A percentile compares a stretch with the other conserved stretches of the same genome.
Evolutionary conservation across 192 early-diverging fungal species (phyloP).

Genomic region (Kappamyces sp.): DNA sequence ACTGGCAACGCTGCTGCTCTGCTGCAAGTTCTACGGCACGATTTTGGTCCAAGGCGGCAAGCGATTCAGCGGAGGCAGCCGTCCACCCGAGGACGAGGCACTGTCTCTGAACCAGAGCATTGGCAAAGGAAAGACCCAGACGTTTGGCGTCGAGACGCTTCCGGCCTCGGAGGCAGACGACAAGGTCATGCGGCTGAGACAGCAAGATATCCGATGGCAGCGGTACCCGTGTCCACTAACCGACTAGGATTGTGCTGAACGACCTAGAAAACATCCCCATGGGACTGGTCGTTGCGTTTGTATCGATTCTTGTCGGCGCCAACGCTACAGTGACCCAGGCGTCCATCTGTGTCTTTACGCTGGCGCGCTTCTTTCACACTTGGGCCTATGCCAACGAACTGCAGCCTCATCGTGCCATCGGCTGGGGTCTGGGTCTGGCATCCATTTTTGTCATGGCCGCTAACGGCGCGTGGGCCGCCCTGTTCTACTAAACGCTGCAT

Average conservation of each 20-base stretch:
- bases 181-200: background rate
- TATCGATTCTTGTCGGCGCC: constrained; percentile 9
- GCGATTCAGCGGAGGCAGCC: constrained; percentile 18
- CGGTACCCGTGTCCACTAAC: background rate
- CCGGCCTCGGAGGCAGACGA: constrained; percentile 2
- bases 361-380: constrained; percentile 15
- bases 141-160: constrained; percentile 12
- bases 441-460: background rate
- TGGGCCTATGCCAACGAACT: constrained; percentile 17
- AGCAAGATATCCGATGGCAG: constrained; percentile 20
- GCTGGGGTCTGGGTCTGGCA: constrained; percentile 8
- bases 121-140: constrained; percentile 11
- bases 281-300: constrained; percentile 16
- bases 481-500: background rate
- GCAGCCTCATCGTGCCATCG: constrained; percentile 22
- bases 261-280: constrained; percentile 25
- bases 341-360: background rate
- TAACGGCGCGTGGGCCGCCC: background rate
- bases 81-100: constrained; percentile 23
- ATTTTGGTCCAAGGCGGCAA: constrained; percentile 21
- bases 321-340: background rate
- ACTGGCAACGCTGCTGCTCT: too few species aligned
- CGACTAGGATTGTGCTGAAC: constrained; percentile 15
- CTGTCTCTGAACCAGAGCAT: background rate
- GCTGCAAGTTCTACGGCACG: constrained; percentile 19